phyloP scores from a whole-genome alignment of 768 basidiomycete species.

The Hortiboletus campestris region DNA sequence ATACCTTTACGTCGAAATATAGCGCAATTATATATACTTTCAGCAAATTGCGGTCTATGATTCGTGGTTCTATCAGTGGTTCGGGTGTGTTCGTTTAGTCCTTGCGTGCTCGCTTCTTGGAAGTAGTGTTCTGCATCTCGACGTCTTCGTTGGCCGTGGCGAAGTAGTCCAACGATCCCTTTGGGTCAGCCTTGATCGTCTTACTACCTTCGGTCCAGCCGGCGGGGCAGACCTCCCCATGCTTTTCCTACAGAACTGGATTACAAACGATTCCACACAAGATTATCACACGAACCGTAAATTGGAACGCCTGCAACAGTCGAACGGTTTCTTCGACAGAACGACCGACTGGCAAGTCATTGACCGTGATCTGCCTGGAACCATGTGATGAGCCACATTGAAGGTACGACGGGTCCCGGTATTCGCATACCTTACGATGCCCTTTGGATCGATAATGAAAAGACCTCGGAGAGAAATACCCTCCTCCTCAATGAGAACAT shows the following conservation, averaged over 20 bases:
- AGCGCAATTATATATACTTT: conserved; percentile 1
- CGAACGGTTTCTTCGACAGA: conserved; percentile 92
- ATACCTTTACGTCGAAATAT: too few species aligned
- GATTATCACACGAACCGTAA: conserved; percentile 51
- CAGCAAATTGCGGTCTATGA: not conserved
- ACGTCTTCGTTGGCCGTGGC: conserved; percentile 26
- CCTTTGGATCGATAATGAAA: conserved; percentile 86
- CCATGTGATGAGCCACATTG: not conserved
- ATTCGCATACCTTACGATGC: conserved; percentile 54
- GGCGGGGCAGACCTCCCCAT: conserved; percentile 92
- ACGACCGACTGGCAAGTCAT: conserved; percentile 93
- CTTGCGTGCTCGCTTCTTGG: conserved; percentile 59
- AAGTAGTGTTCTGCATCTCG: conserved; percentile 37
- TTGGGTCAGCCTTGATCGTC: conserved; percentile 82
- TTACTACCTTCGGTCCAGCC: conserved; percentile 83
- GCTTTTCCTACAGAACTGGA: conserved; percentile 50
- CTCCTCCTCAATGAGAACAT: conserved; percentile 83
- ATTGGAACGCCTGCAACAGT: conserved; percentile 92
- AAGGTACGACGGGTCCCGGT: not conserved
- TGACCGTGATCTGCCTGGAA: conserved; percentile 76
- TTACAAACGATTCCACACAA: not conserved
- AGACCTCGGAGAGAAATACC: conserved; percentile 86
- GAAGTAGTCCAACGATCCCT: conserved; percentile 75
- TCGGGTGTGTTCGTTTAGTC: conserved; percentile 32
- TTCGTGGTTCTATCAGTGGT: not conserved